Base-by-base conservation (phyloP, 495 filamentous ascomycete species). In the Apiosordaria backusii region DNA sequence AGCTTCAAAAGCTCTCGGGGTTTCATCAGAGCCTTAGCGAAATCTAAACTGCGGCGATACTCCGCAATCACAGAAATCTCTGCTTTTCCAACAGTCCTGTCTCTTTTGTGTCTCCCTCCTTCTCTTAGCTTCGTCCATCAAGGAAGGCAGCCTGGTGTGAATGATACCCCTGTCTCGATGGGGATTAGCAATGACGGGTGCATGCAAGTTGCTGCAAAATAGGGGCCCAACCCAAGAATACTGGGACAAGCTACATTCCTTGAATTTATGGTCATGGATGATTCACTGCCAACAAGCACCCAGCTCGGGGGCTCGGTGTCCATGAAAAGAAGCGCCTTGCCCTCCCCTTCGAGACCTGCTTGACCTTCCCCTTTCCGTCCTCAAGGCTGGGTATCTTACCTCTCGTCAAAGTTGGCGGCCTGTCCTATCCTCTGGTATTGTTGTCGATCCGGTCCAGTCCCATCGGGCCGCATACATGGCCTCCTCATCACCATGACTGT, bases 151-250 rank as follows among this genome's bases (percentile, higher is more conserved):
- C 35, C 35, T 45, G 35, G 35, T 45, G 35, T 13, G 35, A 45
- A 10, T 45, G 1, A 45, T 13, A 45, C 16, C 35, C 35, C 35
- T 15, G 35, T 13, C 35, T 45, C 35, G 9, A 45, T 45, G 35
- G 35, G 35, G 35, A 13, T 45, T 45, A 45, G 19, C n/a, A 23
- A 55, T 55, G 52, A 3, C 52, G 22, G 52, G n/a, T 55, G n/a
- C 52, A 55, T 21, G 52, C 52, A 22, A 55, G 52, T 55, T 55
- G 19, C 52, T 55, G 52, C 52, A 55, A 23, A 55, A 55, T 55
- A 55, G 52, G 52, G 52, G 52, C 52, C 52, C 52, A 18, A 23
- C 35, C 35, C 35, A 15, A 45, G 35, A 45, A 45, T 45, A 15
- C 35, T 45, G 35, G 35, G 9, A 45, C 35, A 13, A 45, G 35